phyloP scores from a whole-genome alignment of 1,284 basidiomycete genomes.

The Ustilago trichophora region DNA sequence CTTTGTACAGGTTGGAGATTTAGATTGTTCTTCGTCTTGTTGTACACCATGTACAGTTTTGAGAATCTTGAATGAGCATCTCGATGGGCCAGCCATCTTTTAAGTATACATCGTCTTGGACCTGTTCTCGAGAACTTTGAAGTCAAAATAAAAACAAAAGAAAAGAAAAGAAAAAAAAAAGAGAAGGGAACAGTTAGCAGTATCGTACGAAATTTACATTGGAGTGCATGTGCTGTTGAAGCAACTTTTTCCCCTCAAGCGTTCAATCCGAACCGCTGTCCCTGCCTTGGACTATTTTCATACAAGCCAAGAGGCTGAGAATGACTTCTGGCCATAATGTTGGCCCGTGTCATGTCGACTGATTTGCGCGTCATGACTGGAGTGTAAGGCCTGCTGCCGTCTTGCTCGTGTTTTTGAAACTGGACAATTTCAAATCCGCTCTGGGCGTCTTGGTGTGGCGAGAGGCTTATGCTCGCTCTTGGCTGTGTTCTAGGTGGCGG shows the following conservation, averaged over 20 bases:
- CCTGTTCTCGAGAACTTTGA: too few species aligned
- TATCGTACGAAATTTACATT: background rate
- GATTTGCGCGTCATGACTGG: conserved; percentile 24
- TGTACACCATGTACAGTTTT: too few species aligned
- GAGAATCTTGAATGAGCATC: too few species aligned
- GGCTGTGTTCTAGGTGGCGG: conserved; percentile 26
- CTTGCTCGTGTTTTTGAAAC: conserved; percentile 1
- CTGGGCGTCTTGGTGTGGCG: background rate
- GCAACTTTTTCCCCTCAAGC: too few species aligned
- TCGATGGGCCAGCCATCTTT: too few species aligned
- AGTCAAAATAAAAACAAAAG: too few species aligned
- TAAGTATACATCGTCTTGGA: too few species aligned
- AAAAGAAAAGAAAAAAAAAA: too few species aligned
- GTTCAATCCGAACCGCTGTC: background rate
- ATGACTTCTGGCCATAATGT: conserved; percentile 25
- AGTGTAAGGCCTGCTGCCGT: conserved; percentile 10
- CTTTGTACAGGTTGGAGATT: too few species aligned
- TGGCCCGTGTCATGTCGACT: conserved; percentile 9
- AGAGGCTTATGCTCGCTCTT: conserved; percentile 19
- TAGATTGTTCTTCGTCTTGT: too few species aligned
- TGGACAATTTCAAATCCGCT: conserved; percentile 19
- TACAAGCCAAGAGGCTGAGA: conserved; percentile 12
- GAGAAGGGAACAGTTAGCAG: background rate
- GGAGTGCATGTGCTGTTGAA: conserved; percentile 7
- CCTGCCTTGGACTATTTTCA: background rate